Conservation (phyloP, 176 grass and related monocot genomes). For the Aegilops umbellulata region DNA sequence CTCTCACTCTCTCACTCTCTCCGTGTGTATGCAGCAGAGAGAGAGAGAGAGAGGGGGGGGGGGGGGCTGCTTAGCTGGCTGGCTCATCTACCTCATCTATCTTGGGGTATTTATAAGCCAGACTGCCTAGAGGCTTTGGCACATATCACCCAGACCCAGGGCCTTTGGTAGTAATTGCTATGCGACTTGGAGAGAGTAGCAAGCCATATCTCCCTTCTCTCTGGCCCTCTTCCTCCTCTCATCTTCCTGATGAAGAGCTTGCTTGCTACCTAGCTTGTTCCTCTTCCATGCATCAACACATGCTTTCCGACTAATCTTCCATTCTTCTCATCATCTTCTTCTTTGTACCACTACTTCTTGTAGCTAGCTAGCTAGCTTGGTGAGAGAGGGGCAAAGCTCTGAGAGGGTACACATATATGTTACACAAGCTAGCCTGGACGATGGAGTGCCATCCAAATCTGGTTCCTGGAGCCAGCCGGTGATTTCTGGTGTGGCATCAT, state of each 20-base stretch:
- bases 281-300: too few relatives aligned
- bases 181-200: not conserved
- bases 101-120: slow-evolving; percentile 18
- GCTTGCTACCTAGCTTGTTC: not conserved
- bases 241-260: not conserved
- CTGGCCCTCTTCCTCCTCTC: not conserved
- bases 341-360: not conserved
- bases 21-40: not conserved
- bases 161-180: not conserved
- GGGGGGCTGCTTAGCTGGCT: not conserved
- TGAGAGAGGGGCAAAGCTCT: not conserved
- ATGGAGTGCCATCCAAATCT: too few relatives aligned
- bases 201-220: not conserved
- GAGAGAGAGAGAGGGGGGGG: not conserved
- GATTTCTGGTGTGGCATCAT: slow-evolving; percentile 85
- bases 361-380: not conserved
- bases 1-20: not conserved
- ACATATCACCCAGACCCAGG: not conserved
- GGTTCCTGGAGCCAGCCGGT: not conserved
- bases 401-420: not conserved
- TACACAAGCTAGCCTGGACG: too few relatives aligned
- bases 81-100: not conserved
- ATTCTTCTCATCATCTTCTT: not conserved
- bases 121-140: not conserved
- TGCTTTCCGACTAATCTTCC: too few relatives aligned